Conservation (phyloP, 352 stramenopile species). For the Globisporangium echinulatum region DNA sequence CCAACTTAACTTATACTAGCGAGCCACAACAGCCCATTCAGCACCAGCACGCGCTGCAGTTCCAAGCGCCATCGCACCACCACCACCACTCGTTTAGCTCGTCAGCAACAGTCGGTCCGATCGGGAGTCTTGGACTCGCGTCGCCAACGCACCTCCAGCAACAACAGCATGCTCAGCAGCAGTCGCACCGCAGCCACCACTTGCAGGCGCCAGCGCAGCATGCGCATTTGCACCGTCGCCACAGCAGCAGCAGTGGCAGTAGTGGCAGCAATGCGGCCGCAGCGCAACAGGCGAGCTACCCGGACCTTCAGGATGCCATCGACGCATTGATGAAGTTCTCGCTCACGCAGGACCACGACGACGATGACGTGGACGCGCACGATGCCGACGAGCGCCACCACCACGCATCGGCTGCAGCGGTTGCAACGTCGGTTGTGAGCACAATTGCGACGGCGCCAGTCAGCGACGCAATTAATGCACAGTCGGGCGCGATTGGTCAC, state of each 20-base stretch:
- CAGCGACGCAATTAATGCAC: no score
- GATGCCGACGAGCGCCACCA: constrained; percentile 7
- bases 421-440: constrained; percentile 2
- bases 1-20: constrained; percentile 50
- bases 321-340: constrained; percentile 86
- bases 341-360: constrained; percentile 48
- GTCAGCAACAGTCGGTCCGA: constrained; percentile 6
- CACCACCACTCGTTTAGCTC: constrained; percentile 4
- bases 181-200: neutral
- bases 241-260: constrained; percentile 8
- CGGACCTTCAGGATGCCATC: constrained; percentile 81
- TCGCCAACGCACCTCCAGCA: constrained; percentile 11
- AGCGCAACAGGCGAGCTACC: constrained; percentile 33
- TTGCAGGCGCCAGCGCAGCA: neutral
- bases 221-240: constrained; percentile 1
- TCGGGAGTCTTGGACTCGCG: constrained; percentile 23
- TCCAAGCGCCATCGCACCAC: neutral
- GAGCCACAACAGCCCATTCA: constrained; percentile 8
- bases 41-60: constrained; percentile 4
- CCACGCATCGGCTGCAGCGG: constrained; percentile 17
- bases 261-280: neutral
- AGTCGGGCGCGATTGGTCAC: no score
- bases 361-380: constrained; percentile 2
- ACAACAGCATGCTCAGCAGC: constrained; percentile 2
- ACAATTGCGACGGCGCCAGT: no score